A percentile compares a stretch with the other conserved stretches of the same genome.
Evolutionary conservation across 2,329 filamentous ascomycete genomes (phyloP).

Genomic region (Clonostachys chloroleuca): DNA sequence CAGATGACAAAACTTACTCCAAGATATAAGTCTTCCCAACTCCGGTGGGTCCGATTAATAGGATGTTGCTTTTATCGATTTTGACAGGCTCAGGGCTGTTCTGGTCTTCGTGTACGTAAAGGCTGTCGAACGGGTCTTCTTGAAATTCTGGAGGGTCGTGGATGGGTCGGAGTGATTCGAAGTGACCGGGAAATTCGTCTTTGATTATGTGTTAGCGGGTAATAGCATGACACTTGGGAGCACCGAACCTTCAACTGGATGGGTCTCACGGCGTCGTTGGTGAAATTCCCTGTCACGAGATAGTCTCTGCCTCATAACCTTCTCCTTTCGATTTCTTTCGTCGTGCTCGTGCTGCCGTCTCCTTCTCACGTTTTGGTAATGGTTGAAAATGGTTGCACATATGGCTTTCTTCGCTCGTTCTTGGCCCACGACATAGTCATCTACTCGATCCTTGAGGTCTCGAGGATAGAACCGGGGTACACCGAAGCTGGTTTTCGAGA

Average conservation of each 20-base stretch:
- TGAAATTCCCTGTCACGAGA: constrained; percentile 60
- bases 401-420: constrained; percentile 92
- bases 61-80: constrained; percentile 92
- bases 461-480: constrained; percentile 61
- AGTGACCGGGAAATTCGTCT: constrained; percentile 54
- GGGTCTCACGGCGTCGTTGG: constrained; percentile 51
- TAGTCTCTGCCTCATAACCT: constrained; percentile 65
- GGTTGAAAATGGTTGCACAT: constrained; percentile 91
- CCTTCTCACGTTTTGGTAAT: constrained; percentile 84
- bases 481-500: constrained; percentile 48
- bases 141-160: constrained; percentile 25
- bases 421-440: constrained; percentile 95
- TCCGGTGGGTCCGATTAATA: constrained; percentile 87
- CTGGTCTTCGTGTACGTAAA: constrained; percentile 44
- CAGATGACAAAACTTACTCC: constrained; percentile 37
- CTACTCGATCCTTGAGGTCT: constrained; percentile 81
- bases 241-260: constrained; percentile 75
- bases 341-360: constrained; percentile 73
- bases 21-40: constrained; percentile 96
- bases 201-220: constrained; percentile 25
- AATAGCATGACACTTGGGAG: constrained; percentile 3
- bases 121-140: constrained; percentile 28
- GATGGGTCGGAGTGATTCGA: constrained; percentile 37
- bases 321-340: constrained; percentile 53
- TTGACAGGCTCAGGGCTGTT: constrained; percentile 49